Base-by-base conservation (phyloP, 352 stramenopile species). In the Phytophthora tentaculata region DNA sequence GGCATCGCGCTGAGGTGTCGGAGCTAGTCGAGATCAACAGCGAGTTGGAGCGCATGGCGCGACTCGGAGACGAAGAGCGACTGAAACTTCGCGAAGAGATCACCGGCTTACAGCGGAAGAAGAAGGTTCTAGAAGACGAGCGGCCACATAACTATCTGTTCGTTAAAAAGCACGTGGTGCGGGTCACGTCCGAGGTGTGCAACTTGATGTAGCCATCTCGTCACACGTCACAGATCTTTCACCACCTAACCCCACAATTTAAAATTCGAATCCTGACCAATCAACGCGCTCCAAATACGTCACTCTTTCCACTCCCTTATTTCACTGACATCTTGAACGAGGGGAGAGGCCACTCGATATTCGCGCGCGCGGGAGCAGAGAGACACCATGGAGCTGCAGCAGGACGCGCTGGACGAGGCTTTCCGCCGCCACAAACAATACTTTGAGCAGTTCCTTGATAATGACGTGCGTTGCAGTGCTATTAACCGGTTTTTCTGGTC, bases 391-490 rank as follows among this genome's bases (percentile, higher is more conserved):
- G 86, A 92, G 55, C 80, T 93, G 68, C 85, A 92, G 70, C 86
- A 94, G 72, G 86, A 94, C 66, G 84, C 84, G 60, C 70, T 92
- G 61, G 88, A 96, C 71, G 88, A 96, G 68, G 84, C 84, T 56
- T 93, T 94, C 68, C 86, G 87, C 52, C 86, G 88, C 56, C 81
- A 96, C 79, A 94, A 96, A 66, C 91, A 90, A 71, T 96, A 96
- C 77, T 96, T 96, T 66, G 81, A 90, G 65, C 66, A 83, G 54
- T 96, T 95, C 54, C 66, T 96, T 10, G 76, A 84, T 59, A 92
- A 89, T 55, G 85, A 95, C 37, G 88, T 92, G 61, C 67, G 82
- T 74, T 69, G 8, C 13, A 20, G 32, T 9, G 10, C 10, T 47
- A 61, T n/a, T 17, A 22, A 0, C n/a, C 13, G 19, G 9, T 5